Percentiles rank a stretch among this genome's conserved stretches.
Evolutionary conservation across 2,329 filamentous ascomycete genomes (phyloP).

Genomic region (Ascochyta rabiei): DNA sequence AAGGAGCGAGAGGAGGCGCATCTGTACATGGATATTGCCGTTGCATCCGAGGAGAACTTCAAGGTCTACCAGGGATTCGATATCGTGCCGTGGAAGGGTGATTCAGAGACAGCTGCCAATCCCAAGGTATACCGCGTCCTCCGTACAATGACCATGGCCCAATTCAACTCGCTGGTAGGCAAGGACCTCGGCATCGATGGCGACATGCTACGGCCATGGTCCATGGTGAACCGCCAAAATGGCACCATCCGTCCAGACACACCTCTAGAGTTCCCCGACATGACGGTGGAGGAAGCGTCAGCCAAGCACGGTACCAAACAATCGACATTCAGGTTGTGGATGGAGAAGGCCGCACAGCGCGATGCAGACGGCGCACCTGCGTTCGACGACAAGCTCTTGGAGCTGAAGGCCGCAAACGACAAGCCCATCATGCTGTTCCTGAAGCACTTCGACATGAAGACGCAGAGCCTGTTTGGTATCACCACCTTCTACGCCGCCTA

Average conservation of each 20-base stretch:
- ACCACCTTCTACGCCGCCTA: slow-evolving; percentile 87
- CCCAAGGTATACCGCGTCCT: slow-evolving; percentile 76
- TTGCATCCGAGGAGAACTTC: slow-evolving; percentile 84
- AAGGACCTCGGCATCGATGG: slow-evolving; percentile 71
- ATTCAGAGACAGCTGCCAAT: slow-evolving; percentile 65
- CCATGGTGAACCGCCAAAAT: slow-evolving; percentile 98
- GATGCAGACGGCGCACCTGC: slow-evolving; percentile 72
- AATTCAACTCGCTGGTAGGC: slow-evolving; percentile 75
- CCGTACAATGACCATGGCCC: slow-evolving; percentile 74
- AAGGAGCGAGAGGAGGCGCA: slow-evolving; percentile 95
- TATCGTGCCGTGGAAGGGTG: slow-evolving; percentile 65
- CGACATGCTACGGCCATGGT: slow-evolving; percentile 81
- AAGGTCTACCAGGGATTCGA: slow-evolving; percentile 83
- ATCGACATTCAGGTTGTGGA: slow-evolving; percentile 78
- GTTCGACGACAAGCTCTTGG: slow-evolving; percentile 70
- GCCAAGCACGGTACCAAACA: slow-evolving; percentile 72
- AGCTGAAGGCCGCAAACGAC: slow-evolving; percentile 57
- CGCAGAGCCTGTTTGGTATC: slow-evolving; percentile 76
- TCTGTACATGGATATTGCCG: slow-evolving; percentile 83
- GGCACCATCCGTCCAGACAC: slow-evolving; percentile 93
- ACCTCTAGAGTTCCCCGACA: slow-evolving; percentile 76
- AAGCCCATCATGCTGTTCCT: slow-evolving; percentile 81
- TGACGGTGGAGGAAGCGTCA: slow-evolving; percentile 70
- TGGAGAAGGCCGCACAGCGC: slow-evolving; percentile 72
- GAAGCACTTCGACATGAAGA: slow-evolving; percentile 84